Evolutionary conservation across 2,329 filamentous ascomycete genomes (phyloP), one percentile per base, ranked within the genome.

Genomic region (Arthrobotrys iridis): DNA sequence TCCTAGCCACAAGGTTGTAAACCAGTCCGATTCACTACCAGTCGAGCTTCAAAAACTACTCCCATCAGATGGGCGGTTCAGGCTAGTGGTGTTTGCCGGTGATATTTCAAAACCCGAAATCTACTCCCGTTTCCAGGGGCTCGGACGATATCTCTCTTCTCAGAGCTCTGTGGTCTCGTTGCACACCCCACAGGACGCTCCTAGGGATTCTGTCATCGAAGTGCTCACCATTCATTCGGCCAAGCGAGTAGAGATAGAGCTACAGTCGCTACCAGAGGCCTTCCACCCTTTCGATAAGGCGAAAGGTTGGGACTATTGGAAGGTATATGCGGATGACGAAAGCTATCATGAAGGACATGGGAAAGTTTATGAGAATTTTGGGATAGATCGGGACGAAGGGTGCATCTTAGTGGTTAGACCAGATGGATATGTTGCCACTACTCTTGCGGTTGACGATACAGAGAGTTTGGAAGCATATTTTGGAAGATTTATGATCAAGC

Each of bases 61-160:
- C 18, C 84, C 82, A 37, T 84, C 83, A n/a, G 85, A 88, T 78
- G 88, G 88, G 1, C 83, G 85, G 0, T 90, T 87, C 80, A 83
- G 88, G 5, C 79, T 90, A 28, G 81, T 90, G 0, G 81, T 91
- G 1, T 91, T 92, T 77, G 85, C 87, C 0, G 89, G 89, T 0
- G 83, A 89, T 76, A 81, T 91, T 1, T 81, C 83, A 1, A 77
- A 82, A 0, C 10, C 81, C 0, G 62, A 73, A 0, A 86, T 88
- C 71, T 83, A 83, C 67, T 77, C 80, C 0, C 83, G 84, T 2
- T 81, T 88, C 2, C 80, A 85, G 24, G 78, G 58, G 0, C 84
- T 90, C 24, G 87, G 87, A 50, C 79, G 81, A 1, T 81, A 79
- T 58, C 82, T 88, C 2, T 80, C 77, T 7, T 72, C 77, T 0